Percentiles rank a stretch among this genome's conserved stretches.
phyloP scores from a whole-genome alignment of 2,329 filamentous ascomycete species.

The Bipolaris cookei region DNA sequence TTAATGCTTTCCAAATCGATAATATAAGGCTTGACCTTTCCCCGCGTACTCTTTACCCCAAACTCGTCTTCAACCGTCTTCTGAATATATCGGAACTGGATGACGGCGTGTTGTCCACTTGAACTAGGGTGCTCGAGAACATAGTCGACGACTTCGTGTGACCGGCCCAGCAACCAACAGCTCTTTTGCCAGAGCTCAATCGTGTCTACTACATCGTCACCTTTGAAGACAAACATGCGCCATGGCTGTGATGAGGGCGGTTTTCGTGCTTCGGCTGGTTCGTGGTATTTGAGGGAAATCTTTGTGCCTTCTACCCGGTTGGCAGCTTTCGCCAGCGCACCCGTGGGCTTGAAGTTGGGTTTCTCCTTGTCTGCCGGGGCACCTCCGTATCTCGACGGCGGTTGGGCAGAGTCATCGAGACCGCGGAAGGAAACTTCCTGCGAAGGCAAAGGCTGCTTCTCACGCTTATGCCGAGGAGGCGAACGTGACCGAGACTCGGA shows the following conservation, averaged over 20 bases:
- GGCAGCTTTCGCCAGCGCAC: conserved; percentile 83
- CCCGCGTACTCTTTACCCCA: conserved; percentile 55
- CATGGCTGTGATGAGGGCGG: conserved; percentile 78
- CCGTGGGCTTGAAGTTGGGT: conserved; percentile 83
- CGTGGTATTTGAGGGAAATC: conserved; percentile 92
- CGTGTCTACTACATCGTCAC: conserved; percentile 77
- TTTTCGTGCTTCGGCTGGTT: conserved; percentile 90
- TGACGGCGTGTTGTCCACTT: conserved; percentile 92
- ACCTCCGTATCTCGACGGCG: conserved; percentile 42
- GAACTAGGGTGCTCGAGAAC: conserved; percentile 87
- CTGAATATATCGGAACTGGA: conserved; percentile 88
- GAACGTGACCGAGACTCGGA: conserved; percentile 47
- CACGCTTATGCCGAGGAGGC: conserved; percentile 51
- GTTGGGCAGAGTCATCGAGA: conserved; percentile 37
- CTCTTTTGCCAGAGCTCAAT: conserved; percentile 76
- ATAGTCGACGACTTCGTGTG: conserved; percentile 80
- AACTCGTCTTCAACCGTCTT: conserved; percentile 84
- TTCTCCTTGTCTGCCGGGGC: conserved; percentile 72
- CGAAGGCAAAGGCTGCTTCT: conserved; percentile 53
- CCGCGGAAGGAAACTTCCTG: conserved; percentile 56
- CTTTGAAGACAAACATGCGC: conserved; percentile 94
- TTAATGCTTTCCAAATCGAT: conserved; percentile 95
- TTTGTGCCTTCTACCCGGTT: conserved; percentile 79
- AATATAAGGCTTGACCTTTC: conserved; percentile 74
- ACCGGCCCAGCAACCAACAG: conserved; percentile 90